Percentiles rank a stretch among this genome's conserved stretches.
phyloP scores from a whole-genome alignment of 2,329 filamentous ascomycete species.

The Colletotrichum sp. region DNA sequence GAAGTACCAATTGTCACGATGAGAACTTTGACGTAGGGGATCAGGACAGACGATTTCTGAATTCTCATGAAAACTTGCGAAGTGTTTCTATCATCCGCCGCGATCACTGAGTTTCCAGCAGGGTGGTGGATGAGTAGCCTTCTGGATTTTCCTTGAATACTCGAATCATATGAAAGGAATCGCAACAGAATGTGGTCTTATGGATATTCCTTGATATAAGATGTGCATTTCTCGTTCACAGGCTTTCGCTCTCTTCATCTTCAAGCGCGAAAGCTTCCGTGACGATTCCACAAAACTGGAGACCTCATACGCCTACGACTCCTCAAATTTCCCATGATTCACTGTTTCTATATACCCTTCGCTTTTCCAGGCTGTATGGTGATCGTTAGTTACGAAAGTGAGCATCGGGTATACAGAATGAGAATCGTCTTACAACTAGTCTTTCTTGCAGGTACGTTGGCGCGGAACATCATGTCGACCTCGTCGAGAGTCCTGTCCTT shows the following conservation, averaged over 20 bases:
- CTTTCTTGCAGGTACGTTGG: neutral
- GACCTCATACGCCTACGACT: neutral
- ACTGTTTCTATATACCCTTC: neutral
- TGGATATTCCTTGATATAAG: neutral
- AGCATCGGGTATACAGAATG: neutral
- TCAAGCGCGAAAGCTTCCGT: neutral
- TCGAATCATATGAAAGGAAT: fast-evolving
- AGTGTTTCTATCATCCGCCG: fast-evolving
- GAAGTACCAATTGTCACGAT: neutral
- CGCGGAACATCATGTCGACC: neutral
- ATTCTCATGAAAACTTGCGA: neutral
- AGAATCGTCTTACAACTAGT: neutral
- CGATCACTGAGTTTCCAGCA: neutral
- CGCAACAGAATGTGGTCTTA: neutral
- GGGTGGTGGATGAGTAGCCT: neutral
- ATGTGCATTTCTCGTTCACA: neutral
- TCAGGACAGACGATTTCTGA: neutral
- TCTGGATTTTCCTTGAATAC: neutral
- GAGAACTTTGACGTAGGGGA: fast-evolving
- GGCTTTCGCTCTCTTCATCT: neutral
- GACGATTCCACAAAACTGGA: neutral
- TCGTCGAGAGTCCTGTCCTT: neutral
- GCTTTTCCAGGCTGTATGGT: neutral
- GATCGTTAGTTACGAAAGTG: neutral
- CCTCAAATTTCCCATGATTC: neutral